Percentiles rank a stretch among this genome's conserved stretches.
phyloP scores from a whole-genome alignment of 257 asterid species.

The Salvia hispanica region DNA sequence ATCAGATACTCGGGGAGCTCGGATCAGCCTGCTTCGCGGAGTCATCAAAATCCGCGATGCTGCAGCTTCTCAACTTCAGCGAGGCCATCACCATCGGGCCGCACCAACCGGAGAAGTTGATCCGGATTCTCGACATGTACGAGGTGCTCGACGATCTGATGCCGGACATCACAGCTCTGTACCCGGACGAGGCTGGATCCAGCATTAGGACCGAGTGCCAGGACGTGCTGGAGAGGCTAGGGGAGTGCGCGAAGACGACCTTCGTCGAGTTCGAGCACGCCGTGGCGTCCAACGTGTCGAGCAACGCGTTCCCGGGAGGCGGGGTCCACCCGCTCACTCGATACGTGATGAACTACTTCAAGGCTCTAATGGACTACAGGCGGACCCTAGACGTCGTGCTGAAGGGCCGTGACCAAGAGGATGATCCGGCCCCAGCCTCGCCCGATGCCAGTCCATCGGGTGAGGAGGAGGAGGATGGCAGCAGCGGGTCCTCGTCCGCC shows the following conservation, averaged over 20 bases:
- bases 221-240: constrained; percentile 59
- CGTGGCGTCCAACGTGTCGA: constrained; percentile 62
- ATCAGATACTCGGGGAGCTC: constrained; percentile 80
- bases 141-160: constrained; percentile 76
- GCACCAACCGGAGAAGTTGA: constrained; percentile 79
- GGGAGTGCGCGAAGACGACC: constrained; percentile 70
- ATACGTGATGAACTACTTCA: constrained; percentile 88
- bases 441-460: constrained; percentile 55
- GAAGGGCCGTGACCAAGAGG: constrained; percentile 50
- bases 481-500: constrained; percentile 21
- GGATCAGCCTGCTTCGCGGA: constrained; percentile 63
- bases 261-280: constrained; percentile 80
- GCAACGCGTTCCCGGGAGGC: constrained; percentile 68
- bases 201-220: constrained; percentile 58
- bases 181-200: constrained; percentile 53
- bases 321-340: constrained; percentile 82
- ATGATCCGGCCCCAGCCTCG: constrained; percentile 29
- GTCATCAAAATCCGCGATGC: constrained; percentile 64
- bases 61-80: constrained; percentile 75
- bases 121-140: constrained; percentile 82
- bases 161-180: constrained; percentile 56
- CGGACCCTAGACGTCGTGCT: constrained; percentile 63
- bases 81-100: constrained; percentile 88
- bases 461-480: constrained; percentile 44
- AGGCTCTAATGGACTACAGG: constrained; percentile 62